Conservation (phyloP, 108 stramenopile genomes). For the Fistulifera solaris region DNA sequence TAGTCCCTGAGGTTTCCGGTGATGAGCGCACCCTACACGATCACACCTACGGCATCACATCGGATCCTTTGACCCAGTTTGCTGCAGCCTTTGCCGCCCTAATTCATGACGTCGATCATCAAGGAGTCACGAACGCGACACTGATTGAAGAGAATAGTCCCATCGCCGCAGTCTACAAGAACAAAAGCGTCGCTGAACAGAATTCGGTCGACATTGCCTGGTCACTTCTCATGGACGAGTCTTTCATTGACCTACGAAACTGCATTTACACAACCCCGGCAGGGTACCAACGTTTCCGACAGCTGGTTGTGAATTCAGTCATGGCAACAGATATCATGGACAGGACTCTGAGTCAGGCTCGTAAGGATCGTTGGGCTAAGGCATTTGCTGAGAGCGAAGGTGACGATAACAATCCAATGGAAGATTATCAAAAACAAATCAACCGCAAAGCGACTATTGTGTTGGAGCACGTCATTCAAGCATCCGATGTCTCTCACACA, state of each 20-base stretch:
- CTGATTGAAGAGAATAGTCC: slow-evolving; percentile 9
- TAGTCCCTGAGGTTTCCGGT: neutral
- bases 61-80: slow-evolving; percentile 23
- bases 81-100: no score
- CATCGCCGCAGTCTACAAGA: slow-evolving; percentile 1
- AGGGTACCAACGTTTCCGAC: slow-evolving; percentile 18
- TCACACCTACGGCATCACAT: slow-evolving; percentile 14
- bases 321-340: slow-evolving; percentile 41
- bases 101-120: no score
- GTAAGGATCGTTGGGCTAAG: slow-evolving; percentile 36
- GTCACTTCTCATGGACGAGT: slow-evolving; percentile 4
- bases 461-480: slow-evolving; percentile 29
- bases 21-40: neutral
- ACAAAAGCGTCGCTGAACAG: slow-evolving; percentile 2
- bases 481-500: slow-evolving; percentile 12
- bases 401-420: neutral
- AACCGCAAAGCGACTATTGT: neutral
- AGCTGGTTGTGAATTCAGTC: slow-evolving; percentile 38
- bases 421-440: slow-evolving; percentile 14
- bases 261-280: neutral
- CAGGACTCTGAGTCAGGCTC: slow-evolving; percentile 27
- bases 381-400: slow-evolving; percentile 22
- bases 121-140: no score
- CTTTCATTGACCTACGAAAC: neutral
- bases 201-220: no score